Evolutionary conservation across 2,329 filamentous ascomycete genomes (phyloP).

Genomic region (Aspergillus ochraceoroseus): DNA sequence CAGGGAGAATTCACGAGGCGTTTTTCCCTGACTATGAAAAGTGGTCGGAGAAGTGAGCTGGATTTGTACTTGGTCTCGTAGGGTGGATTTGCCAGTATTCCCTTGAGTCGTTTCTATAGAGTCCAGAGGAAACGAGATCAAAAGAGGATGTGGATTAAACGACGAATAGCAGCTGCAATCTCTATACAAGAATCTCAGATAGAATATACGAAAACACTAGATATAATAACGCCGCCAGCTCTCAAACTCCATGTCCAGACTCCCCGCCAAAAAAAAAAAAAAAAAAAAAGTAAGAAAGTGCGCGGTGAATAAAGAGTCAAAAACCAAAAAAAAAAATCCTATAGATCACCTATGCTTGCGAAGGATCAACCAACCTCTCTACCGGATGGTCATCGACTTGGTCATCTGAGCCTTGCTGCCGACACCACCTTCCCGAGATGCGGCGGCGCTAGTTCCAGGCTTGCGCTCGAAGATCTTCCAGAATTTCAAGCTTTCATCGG

Average conservation of each 20-base stretch:
- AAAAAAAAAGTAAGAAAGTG: slow-evolving; percentile 5
- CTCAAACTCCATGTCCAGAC: no score
- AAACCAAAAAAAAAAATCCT: not conserved
- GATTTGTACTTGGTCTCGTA: no score
- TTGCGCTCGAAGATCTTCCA: slow-evolving; percentile 99
- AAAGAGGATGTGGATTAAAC: not conserved
- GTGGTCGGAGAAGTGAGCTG: slow-evolving; percentile 24
- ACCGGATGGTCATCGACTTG: slow-evolving; percentile 94
- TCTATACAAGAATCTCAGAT: slow-evolving; percentile 11
- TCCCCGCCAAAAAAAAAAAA: slow-evolving; percentile 2
- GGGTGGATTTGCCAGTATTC: no score
- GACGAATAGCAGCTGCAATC: not conserved
- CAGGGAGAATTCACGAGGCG: slow-evolving; percentile 50
- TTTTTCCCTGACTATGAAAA: slow-evolving; percentile 57
- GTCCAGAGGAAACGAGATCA: not conserved
- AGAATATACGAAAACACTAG: slow-evolving; percentile 13
- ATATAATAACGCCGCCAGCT: slow-evolving; percentile 14
- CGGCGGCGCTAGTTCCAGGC: slow-evolving; percentile 63
- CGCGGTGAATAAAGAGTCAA: slow-evolving; percentile 5
- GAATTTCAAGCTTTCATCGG: slow-evolving; percentile 97
- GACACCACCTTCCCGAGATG: slow-evolving; percentile 60
- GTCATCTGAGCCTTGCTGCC: slow-evolving; percentile 77
- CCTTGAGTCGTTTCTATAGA: no score
- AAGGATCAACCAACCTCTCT: no score
- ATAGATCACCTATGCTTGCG: no score